Base-by-base conservation (phyloP, 179 eudicot genomes). In the Heliamphora pulchella region DNA sequence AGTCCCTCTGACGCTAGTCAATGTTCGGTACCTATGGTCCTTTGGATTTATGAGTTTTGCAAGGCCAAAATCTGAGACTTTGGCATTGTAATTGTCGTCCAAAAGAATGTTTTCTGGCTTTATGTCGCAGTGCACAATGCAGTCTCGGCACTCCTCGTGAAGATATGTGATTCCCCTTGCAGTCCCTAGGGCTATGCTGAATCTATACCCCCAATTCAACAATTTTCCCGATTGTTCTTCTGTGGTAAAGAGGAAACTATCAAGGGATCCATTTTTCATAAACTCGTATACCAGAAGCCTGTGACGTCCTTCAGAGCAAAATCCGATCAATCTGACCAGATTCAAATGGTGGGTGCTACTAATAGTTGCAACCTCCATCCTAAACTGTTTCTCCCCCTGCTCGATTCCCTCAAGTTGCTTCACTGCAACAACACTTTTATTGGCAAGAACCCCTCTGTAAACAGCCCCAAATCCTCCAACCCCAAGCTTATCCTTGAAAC, bases 351-450 rank as follows among this genome's bases (percentile, higher is more conserved):
- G 97, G 57, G 98, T 93, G 83, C 98, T 93, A 72, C 94, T 94
- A 17, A 94, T 94, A 31, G 97, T 91, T 46, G 97, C 98, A 10
- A 94, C 98, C 78, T 94, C 98, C 98, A 94, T 94, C 73, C 98
- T 83, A 81, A 94, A 94, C 79, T 94, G 98, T 79, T 87, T 94
- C 87, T 94, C 98, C 13, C 98, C 98, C 66, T 92, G 98, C 79
- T 91, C 98, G 51, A 94, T 94, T 51, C 97, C 98, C 79, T 94
- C 97, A 5, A 92, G 86, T 75, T 86, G 94, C 81, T 94, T 94
- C 72, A 91, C 96, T 2, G 97, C 98, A 59, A 83, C 91, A 66
- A 87, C 78, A 0, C 90, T 85, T 81, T 78, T 82, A 80, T 93
- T 89, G 0, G 92, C 86, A 18, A 94, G 88, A 71, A 89, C 83